These are phyloP conservation scores for Bruguiera parviflora DNA, from an alignment of 345 rosid genomes.

Conservation along the genomic window DNA sequence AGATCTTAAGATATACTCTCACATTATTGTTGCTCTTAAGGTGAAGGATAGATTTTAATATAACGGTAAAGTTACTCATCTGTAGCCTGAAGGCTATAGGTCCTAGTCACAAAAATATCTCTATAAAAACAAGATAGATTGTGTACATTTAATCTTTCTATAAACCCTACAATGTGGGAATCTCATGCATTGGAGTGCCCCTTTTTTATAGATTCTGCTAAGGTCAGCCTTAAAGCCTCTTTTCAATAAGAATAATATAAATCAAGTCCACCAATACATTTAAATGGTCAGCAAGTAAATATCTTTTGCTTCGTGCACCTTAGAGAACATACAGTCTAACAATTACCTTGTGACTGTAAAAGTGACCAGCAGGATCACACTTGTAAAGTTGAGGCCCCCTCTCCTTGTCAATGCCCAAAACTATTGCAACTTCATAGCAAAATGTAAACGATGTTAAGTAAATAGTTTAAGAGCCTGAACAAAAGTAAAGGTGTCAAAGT, in stretches of 20 bases:
- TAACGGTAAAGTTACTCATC: too few species aligned
- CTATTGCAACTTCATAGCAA: slow-evolving; percentile 76
- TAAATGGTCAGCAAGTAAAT: neutral
- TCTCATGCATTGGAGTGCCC: too few species aligned
- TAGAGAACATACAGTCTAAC: neutral
- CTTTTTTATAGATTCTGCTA: too few species aligned
- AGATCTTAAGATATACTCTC: too few species aligned
- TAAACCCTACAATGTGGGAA: too few species aligned
- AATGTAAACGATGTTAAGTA: neutral
- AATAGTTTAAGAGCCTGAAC: neutral
- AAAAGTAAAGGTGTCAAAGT: neutral
- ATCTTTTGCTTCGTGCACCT: neutral
- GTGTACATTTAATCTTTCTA: too few species aligned
- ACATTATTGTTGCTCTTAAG: too few species aligned
- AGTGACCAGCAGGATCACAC: slow-evolving; percentile 99
- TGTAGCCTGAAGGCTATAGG: too few species aligned
- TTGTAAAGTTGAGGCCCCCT: slow-evolving; percentile 83
- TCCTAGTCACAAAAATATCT: too few species aligned
- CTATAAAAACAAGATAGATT: too few species aligned
- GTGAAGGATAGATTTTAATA: too few species aligned
- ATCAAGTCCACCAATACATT: neutral
- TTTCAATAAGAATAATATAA: neutral
- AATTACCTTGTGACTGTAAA: slow-evolving; percentile 93
- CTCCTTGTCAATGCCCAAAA: slow-evolving; percentile 92
- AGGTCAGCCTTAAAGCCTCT: neutral